Percentiles rank a stretch among this genome's conserved stretches.
Evolutionary conservation across 495 filamentous ascomycete genomes (phyloP).

Genomic region (Physcia stellaris): DNA sequence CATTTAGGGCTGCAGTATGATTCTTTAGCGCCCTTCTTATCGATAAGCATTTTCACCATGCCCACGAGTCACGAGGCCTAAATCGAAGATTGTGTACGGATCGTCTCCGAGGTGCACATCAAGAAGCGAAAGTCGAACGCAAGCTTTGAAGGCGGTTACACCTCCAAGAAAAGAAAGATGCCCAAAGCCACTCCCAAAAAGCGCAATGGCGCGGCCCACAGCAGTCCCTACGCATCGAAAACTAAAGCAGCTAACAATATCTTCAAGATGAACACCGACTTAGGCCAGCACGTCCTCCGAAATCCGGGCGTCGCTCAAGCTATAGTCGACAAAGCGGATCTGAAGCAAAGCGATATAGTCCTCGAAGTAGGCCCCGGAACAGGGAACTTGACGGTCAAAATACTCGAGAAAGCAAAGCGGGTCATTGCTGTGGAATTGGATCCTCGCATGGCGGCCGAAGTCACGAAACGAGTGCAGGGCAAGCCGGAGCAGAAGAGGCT

Average conservation of each 20-base stretch:
- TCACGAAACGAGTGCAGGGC: conserved; percentile 82
- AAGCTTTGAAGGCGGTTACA: too few relatives aligned
- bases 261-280: conserved; percentile 74
- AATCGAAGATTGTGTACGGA: too few relatives aligned
- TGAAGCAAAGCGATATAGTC: conserved; percentile 78
- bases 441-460: conserved; percentile 90
- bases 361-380: conserved; percentile 69
- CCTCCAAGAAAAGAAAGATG: too few relatives aligned
- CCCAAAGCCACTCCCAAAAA: conserved; percentile 49
- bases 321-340: conserved; percentile 74
- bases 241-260: conserved; percentile 56
- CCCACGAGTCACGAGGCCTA: too few relatives aligned
- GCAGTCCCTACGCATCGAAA: conserved; percentile 45
- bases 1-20: too few relatives aligned
- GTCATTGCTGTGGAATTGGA: conserved; percentile 88
- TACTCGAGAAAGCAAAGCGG: conserved; percentile 74
- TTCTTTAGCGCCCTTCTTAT: too few relatives aligned
- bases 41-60: too few relatives aligned
- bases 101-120: too few relatives aligned
- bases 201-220: conserved; percentile 38
- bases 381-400: conserved; percentile 78
- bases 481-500: conserved; percentile 66
- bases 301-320: conserved; percentile 86
- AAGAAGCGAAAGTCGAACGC: too few relatives aligned
- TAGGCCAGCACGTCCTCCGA: conserved; percentile 90